These are phyloP conservation scores for Malus sylvestris DNA, from an alignment of 306 rosid genomes.

Conservation along the genomic window DNA sequence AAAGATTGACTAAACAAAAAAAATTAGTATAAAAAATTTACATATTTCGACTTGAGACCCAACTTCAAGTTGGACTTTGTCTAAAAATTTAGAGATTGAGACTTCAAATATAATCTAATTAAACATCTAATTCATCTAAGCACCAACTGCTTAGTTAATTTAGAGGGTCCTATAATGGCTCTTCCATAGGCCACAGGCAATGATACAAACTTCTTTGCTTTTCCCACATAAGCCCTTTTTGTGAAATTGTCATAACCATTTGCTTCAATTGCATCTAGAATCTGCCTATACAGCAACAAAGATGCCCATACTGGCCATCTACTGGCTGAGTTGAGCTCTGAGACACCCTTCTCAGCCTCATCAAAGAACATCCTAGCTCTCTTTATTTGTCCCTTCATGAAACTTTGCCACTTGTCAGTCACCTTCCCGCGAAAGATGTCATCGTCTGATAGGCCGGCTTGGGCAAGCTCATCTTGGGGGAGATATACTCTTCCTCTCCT, in stretches of 20 bases:
- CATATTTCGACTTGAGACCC: constrained; percentile 5
- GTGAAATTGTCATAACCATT: constrained; percentile 91
- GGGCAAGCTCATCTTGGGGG: constrained; percentile 84
- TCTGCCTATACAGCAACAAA: constrained; percentile 66
- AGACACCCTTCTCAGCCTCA: constrained; percentile 84
- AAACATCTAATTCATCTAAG: constrained; percentile 20
- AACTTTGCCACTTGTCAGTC: constrained; percentile 77
- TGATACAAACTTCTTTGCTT: constrained; percentile 58
- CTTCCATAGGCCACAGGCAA: constrained; percentile 71
- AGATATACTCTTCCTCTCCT: constrained; percentile 93
- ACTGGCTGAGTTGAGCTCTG: constrained; percentile 69
- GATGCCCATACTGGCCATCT: constrained; percentile 98
- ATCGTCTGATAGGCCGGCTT: constrained; percentile 74
- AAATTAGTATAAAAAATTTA: constrained; percentile 3
- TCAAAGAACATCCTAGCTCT: constrained; percentile 89
- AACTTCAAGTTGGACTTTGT: background rate
- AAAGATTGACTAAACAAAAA: too few species aligned
- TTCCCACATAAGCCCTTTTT: constrained; percentile 77
- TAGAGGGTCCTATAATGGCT: constrained; percentile 50
- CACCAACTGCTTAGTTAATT: constrained; percentile 35
- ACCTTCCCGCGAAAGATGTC: constrained; percentile 70
- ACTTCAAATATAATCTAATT: background rate
- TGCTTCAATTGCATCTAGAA: constrained; percentile 87
- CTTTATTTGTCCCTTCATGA: constrained; percentile 85
- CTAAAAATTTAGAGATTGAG: constrained; percentile 20